Evolutionary conservation across 2,329 filamentous ascomycete genomes (phyloP), one percentile per base, ranked within the genome.

Genomic region (Trichoderma semiorbis): DNA sequence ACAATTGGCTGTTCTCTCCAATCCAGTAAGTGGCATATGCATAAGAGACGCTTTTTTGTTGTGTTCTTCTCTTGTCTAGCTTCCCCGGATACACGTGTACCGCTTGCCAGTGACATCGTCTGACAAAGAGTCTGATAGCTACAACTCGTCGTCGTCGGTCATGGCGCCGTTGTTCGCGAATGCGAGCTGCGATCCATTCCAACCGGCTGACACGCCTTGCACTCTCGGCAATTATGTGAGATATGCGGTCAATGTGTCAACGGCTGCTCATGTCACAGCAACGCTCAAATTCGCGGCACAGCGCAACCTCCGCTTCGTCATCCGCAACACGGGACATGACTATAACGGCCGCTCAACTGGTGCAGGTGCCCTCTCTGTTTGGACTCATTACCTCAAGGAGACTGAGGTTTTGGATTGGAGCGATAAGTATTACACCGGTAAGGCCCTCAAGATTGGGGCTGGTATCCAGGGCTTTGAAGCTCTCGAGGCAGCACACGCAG

Each of bases 301-400:
- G 43, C 64, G 78, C 72, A 85, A 86, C 75, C 79, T 87, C 55
- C 85, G 86, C 3, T 77, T 88, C n/a, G 82, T 87, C 55, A 80
- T 88, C 66, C 86, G 78, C 67, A 82, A 88, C 78, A 88, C 86
- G 0, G 86, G 85, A 32, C 87, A 88, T 74, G 85, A 87, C 74
- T 87, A 85, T 74, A 79, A 67, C 34, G 62, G 90, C 53, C 87
- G 88, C 55, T 89, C 87, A 0, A 89, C 89, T 0, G 91, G 90
- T 11, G 80, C 79, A 18, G 81, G 82, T 14, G 77, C 80, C 5
- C 75, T 85, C 24, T 79, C 80, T 12, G 76, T 84, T 65, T 83
- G 82, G 80, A 84, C 81, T 1, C 83, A 84, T 73, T 75, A 79
- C 70, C 76, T 85, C 73, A 83, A 85, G 78, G 77, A 80, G 21